Conservation (phyloP, 805 yeast species). For the Diddensiella caesifluorescens region DNA sequence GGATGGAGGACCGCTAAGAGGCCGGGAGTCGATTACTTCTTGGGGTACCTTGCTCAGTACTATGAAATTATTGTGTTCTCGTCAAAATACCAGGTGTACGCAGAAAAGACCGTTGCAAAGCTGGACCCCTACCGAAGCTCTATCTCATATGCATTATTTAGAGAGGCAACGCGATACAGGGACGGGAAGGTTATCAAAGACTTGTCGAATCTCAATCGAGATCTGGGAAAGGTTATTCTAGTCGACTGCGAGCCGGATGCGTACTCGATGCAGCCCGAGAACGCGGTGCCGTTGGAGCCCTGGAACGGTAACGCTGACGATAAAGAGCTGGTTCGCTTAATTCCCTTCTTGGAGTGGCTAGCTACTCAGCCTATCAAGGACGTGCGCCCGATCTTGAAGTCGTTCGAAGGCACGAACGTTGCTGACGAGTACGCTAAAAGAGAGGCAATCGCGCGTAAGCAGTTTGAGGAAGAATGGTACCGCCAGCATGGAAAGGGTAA, state of each 20-base stretch:
- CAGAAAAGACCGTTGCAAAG: constrained; percentile 78
- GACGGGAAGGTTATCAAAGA: constrained; percentile 91
- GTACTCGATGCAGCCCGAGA: constrained; percentile 82
- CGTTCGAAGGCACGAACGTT: constrained; percentile 64
- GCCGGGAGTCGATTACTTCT: constrained; percentile 95
- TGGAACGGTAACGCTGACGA: constrained; percentile 90
- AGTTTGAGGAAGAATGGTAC: constrained; percentile 40
- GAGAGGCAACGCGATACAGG: constrained; percentile 85
- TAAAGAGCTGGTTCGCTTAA: constrained; percentile 61
- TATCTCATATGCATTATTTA: constrained; percentile 77
- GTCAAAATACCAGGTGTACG: constrained; percentile 76
- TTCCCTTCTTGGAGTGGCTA: constrained; percentile 90
- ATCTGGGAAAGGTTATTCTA: constrained; percentile 69
- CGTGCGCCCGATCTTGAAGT: constrained; percentile 78
- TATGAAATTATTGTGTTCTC: constrained; percentile 92
- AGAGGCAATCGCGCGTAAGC: constrained; percentile 67
- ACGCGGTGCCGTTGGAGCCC: constrained; percentile 75
- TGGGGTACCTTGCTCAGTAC: constrained; percentile 90
- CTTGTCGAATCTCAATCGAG: constrained; percentile 84
- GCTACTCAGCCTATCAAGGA: constrained; percentile 85
- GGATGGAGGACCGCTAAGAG: constrained; percentile 99
- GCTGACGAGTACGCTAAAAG: constrained; percentile 77
- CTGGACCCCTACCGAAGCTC: constrained; percentile 91
- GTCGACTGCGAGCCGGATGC: constrained; percentile 73
- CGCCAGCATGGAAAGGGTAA: constrained; percentile 38